These are phyloP conservation scores for Paramecium octaurelia DNA, from an alignment of 73 alveolate genomes.

Conservation along the genomic window DNA sequence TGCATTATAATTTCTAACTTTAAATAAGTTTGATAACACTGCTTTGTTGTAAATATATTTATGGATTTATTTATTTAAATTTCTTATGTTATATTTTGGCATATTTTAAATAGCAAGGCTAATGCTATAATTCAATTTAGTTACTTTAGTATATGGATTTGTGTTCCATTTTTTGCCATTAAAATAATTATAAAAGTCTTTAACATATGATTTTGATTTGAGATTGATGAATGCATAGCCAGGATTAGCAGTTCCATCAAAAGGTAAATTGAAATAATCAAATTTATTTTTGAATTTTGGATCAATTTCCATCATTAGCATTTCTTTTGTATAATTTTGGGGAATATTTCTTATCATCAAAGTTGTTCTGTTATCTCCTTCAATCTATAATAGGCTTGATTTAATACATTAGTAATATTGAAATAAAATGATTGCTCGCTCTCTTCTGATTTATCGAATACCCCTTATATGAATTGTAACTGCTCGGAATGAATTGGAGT, in stretches of 20 bases:
- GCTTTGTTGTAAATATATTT: constrained; percentile 10
- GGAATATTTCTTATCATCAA: constrained; percentile 30
- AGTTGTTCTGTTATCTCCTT: constrained; percentile 17
- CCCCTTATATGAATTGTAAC: background rate
- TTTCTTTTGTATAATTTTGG: background rate
- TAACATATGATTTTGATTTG: background rate
- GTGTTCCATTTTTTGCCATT: constrained; percentile 34
- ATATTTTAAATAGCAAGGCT: constrained; percentile 41
- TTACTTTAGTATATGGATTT: background rate
- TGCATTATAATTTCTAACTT: constrained; percentile 34
- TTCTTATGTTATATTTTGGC: constrained; percentile 18
- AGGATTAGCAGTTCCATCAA: background rate
- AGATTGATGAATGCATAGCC: constrained; percentile 40
- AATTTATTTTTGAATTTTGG: background rate
- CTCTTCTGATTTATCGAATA: constrained; percentile 18
- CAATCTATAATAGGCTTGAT: background rate
- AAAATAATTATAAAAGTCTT: constrained; percentile 34
- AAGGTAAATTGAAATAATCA: constrained; percentile 41
- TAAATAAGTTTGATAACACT: constrained; percentile 23
- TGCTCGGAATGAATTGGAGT: background rate
- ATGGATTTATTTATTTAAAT: constrained; percentile 4
- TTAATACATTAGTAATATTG: constrained; percentile 7
- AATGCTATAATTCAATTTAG: background rate
- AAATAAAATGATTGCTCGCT: constrained; percentile 23
- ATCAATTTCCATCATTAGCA: constrained; percentile 13